These are phyloP conservation scores for Hanseniaspora lachancei DNA, from an alignment of 805 yeast genomes.

Conservation along the genomic window DNA sequence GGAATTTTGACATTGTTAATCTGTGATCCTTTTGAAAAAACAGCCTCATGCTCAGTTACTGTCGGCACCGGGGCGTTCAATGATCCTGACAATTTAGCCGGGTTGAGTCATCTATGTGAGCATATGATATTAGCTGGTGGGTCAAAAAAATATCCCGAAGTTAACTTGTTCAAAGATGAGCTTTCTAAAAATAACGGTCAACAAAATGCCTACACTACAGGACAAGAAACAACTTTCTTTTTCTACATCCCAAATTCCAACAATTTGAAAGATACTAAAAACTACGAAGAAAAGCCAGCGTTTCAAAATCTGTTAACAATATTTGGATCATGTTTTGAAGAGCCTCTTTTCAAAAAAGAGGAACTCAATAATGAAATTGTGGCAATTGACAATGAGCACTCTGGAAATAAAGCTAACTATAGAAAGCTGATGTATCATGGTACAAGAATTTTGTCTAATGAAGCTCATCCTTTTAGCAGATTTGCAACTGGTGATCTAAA, in stretches of 20 bases:
- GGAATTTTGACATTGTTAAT: constrained; percentile 57
- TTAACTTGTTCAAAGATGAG: constrained; percentile 33
- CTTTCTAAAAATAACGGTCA: constrained; percentile 41
- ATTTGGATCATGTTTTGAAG: constrained; percentile 39
- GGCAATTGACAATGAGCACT: constrained; percentile 58
- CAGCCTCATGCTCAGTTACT: constrained; percentile 57
- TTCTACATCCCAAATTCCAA: constrained; percentile 43
- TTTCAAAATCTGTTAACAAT: constrained; percentile 36
- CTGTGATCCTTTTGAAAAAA: constrained; percentile 57
- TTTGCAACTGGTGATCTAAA: constrained; percentile 52
- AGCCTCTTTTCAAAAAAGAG: constrained; percentile 37
- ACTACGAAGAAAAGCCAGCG: constrained; percentile 16
- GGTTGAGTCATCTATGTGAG: constrained; percentile 84
- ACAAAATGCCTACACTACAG: constrained; percentile 56
- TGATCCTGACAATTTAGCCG: constrained; percentile 59
- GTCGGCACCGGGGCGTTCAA: constrained; percentile 71
- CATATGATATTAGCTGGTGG: constrained; percentile 50
- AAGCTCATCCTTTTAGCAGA: constrained; percentile 40
- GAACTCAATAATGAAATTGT: constrained; percentile 39
- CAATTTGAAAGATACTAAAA: constrained; percentile 10
- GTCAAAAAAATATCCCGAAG: constrained; percentile 40
- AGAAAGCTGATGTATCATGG: constrained; percentile 49
- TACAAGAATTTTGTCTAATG: constrained; percentile 36
- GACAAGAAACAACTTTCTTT: constrained; percentile 50
- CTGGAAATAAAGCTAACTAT: constrained; percentile 33